Conservation (phyloP, 2,329 filamentous ascomycete genomes). For the Penicillium concentricum region DNA sequence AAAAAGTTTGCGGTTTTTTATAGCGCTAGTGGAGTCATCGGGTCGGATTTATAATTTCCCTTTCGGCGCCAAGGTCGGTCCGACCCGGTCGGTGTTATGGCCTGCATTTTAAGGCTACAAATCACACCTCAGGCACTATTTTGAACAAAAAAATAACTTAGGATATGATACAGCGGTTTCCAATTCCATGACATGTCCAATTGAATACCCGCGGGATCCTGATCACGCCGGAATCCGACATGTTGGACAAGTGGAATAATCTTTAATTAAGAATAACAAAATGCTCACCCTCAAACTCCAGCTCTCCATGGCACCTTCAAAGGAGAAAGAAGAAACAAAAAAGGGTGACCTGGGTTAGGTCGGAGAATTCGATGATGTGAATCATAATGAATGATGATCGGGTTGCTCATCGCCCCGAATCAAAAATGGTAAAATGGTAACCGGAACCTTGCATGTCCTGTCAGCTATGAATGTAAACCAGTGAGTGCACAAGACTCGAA, state of each 20-base stretch:
- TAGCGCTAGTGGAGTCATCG: constrained; percentile 30
- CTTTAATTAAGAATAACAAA: neutral
- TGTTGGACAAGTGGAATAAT: neutral
- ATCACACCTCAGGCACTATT: neutral
- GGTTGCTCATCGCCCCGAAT: neutral
- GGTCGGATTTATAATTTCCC: constrained; percentile 24
- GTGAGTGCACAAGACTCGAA: neutral
- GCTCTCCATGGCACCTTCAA: neutral
- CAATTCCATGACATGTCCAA: neutral
- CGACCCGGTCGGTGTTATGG: neutral
- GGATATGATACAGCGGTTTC: neutral
- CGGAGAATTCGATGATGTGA: neutral
- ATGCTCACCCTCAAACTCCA: neutral
- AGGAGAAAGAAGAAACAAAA: neutral
- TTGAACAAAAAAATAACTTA: neutral
- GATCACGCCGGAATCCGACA: neutral
- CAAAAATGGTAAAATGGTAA: neutral
- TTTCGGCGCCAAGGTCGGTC: neutral
- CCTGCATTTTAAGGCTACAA: neutral
- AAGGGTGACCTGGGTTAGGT: neutral
- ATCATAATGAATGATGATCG: neutral
- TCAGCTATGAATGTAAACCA: neutral
- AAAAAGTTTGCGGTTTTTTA: constrained; percentile 28
- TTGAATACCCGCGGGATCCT: neutral
- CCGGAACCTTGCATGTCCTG: neutral